Evolutionary conservation across 495 filamentous ascomycete genomes (phyloP).

Genomic region (Hyphodiscus hymeniophilus): DNA sequence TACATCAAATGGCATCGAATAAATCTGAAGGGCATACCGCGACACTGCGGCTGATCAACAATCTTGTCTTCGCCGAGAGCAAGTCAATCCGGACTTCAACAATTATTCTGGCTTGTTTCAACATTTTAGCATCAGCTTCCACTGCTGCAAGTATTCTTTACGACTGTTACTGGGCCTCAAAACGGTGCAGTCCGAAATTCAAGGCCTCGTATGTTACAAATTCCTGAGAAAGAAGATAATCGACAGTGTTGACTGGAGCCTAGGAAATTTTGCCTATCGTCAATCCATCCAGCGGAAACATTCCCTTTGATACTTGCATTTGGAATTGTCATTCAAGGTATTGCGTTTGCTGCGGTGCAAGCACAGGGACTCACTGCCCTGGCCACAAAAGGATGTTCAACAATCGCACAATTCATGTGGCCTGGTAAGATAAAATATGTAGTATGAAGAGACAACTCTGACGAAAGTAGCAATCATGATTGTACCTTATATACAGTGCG

Average conservation of each 20-base stretch:
- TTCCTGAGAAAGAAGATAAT: neutral
- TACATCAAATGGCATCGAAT: neutral
- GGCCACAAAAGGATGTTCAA: conserved; percentile 19
- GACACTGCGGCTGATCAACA: conserved; percentile 10
- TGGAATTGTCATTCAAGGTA: conserved; percentile 29
- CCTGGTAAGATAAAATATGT: conserved; percentile 22
- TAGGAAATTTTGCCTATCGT: conserved; percentile 23
- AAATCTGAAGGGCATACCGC: neutral
- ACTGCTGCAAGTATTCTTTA: conserved; percentile 24
- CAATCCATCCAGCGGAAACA: conserved; percentile 30
- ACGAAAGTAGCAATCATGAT: conserved; percentile 27
- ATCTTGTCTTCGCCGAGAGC: conserved; percentile 21
- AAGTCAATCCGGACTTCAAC: conserved; percentile 26
- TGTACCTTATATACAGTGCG: conserved; percentile 27
- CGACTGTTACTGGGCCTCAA: conserved; percentile 23
- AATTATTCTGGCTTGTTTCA: conserved; percentile 25
- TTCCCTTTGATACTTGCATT: conserved; percentile 28
- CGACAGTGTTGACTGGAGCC: conserved; percentile 7
- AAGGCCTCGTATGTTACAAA: conserved; percentile 18
- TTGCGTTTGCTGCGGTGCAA: conserved; percentile 26
- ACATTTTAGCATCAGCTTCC: conserved; percentile 20
- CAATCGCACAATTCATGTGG: conserved; percentile 27
- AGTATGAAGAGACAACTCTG: neutral
- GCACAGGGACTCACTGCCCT: conserved; percentile 18
- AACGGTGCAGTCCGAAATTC: conserved; percentile 19